Conservation (phyloP, 2,329 filamentous ascomycete genomes). For the Pseudopithomyces maydicus region DNA sequence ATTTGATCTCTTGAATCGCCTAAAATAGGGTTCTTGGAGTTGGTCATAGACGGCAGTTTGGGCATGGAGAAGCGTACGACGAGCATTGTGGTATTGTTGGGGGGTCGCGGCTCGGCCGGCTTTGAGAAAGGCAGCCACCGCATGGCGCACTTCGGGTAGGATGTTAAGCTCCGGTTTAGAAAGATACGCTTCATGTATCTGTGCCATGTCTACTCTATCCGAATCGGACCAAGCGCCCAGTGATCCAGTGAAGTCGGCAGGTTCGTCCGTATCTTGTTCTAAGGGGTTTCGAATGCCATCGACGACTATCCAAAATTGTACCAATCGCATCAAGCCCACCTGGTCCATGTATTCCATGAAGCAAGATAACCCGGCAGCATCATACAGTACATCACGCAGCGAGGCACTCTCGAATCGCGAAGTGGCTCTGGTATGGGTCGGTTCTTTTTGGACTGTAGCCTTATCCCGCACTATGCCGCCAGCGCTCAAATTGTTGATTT, state of each 20-base stretch:
- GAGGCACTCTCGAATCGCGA: conserved; percentile 76
- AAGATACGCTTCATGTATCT: conserved; percentile 90
- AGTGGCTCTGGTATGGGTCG: conserved; percentile 48
- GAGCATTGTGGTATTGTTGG: conserved; percentile 36
- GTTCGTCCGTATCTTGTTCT: conserved; percentile 80
- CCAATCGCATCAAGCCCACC: conserved; percentile 80
- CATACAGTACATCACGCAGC: conserved; percentile 83
- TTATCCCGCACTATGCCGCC: conserved; percentile 58
- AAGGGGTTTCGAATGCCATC: conserved; percentile 94
- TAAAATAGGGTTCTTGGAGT: conserved; percentile 80
- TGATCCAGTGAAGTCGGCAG: conserved; percentile 58
- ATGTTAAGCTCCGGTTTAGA: conserved; percentile 81
- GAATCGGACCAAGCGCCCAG: conserved; percentile 75
- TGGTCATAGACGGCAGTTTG: conserved; percentile 84
- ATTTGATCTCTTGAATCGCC: conserved; percentile 88
- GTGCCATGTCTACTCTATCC: conserved; percentile 83
- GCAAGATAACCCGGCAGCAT: conserved; percentile 89
- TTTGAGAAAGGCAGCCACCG: conserved; percentile 77
- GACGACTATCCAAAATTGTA: conserved; percentile 98
- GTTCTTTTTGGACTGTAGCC: conserved; percentile 46
- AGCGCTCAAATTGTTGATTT: conserved; percentile 78
- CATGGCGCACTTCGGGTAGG: conserved; percentile 68
- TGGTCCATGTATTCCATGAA: conserved; percentile 99
- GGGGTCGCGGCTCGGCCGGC: conserved; percentile 77
- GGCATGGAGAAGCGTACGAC: conserved; percentile 69